Base-by-base conservation (phyloP, 371 early-diverging fungal genomes). In the Lichtheimia corymbifera region DNA sequence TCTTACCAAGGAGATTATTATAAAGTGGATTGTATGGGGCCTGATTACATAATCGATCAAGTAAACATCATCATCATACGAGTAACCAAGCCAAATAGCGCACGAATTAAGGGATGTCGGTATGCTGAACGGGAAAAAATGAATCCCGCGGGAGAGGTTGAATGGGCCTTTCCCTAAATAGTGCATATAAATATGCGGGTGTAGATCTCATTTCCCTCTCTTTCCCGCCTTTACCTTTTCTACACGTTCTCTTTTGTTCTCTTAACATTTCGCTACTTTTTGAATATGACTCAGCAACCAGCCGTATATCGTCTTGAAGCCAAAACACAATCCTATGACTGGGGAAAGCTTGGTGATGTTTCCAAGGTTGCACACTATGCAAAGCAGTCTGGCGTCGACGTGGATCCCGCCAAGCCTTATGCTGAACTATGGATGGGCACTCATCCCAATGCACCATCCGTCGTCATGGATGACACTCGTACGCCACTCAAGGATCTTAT, bases 341-440 rank as follows among this genome's bases (percentile, higher is more conserved):
- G 99, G 99, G 99, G 99, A 50, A 94, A 95, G 73, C 66, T 90
- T 27, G 99, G 97, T 7, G 68, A 71, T 61, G 72, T 71, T 28
- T 91, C 91, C 72, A 92, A 89, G 70, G 99, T 94, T 5, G 94
- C 94, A 18, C 76, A 88, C 67, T 93, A 90, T 60, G 93, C 93
- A 2, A 63, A 80, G 24, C 78, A 81, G 24, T 77, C 83, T 49
- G 81, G 86, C 6, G 72, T 73, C 20, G 72, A 67, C 15, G 59
- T 89, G 57, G 90, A 93, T 64, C 60, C 71, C 12, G 53, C 68
- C n/a, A 83, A 72, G 60, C 93, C 95, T 12, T 98, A 96, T 79
- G 93, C 98, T 5, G 98, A 98, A 91, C 83, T 98, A 15, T 97
- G 97, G 98, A 97, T 97, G 97, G 97, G 97, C 25, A 97, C 97